A percentile compares a stretch with the other conserved stretches of the same genome.
Evolutionary conservation across 192 early-diverging fungal species (phyloP).

Genomic region (Umbelopsis vinacea): DNA sequence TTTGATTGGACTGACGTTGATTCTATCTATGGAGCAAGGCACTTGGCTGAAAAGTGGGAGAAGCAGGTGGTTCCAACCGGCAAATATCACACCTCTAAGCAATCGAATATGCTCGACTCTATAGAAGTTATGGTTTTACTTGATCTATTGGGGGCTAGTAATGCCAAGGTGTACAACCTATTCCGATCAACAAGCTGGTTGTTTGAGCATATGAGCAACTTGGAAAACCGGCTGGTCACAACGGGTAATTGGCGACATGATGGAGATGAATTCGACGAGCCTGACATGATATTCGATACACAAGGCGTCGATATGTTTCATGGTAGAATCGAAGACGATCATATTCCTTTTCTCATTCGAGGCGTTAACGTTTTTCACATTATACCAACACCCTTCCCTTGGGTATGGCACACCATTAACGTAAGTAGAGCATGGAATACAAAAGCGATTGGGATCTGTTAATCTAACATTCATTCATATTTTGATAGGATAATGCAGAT

Average conservation of each 20-base stretch:
- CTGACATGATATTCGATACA: conserved; percentile 37
- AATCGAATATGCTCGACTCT: conserved; percentile 54
- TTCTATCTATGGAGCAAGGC: conserved; percentile 89
- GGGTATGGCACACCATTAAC: conserved; percentile 79
- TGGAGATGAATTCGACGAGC: conserved; percentile 26
- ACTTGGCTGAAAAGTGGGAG: conserved; percentile 85
- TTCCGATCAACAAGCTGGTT: conserved; percentile 69
- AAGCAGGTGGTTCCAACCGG: conserved; percentile 31
- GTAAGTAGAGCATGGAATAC: conserved; percentile 33
- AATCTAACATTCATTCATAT: background rate
- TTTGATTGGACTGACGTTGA: conserved; percentile 72
- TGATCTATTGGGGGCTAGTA: conserved; percentile 79
- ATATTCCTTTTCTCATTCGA: conserved; percentile 80
- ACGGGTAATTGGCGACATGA: conserved; percentile 21
- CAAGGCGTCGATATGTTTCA: conserved; percentile 28
- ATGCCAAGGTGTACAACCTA: conserved; percentile 58
- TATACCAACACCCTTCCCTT: conserved; percentile 86
- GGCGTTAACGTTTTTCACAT: conserved; percentile 87
- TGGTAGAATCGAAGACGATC: conserved; percentile 79
- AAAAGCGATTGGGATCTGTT: background rate
- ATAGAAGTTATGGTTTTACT: conserved; percentile 89
- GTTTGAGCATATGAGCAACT: conserved; percentile 67
- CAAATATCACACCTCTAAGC: conserved; percentile 19
- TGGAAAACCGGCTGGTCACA: conserved; percentile 69
- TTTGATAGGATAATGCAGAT: conserved; percentile 67